Evolutionary conservation across 495 filamentous ascomycete species (phyloP).

Genomic region (Neurospora cerealis): DNA sequence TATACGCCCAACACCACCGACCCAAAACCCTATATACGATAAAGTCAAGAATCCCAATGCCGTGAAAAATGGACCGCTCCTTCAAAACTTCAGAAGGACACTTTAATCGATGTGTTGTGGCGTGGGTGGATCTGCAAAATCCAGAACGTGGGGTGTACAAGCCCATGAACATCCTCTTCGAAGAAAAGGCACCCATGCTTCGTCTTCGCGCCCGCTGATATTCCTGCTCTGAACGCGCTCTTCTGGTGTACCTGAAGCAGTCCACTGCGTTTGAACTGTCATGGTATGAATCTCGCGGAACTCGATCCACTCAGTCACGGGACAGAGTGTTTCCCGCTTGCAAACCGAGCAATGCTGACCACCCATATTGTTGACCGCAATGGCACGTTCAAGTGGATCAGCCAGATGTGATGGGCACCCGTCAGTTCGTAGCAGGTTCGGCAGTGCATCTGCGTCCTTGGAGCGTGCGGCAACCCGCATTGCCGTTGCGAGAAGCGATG

Average conservation of each 20-base stretch:
- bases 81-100: not conserved
- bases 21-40: not conserved
- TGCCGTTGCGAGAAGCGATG: conserved; percentile 17
- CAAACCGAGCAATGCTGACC: conserved; percentile 18
- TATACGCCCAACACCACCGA: not conserved
- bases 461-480: conserved; percentile 6
- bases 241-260: not conserved
- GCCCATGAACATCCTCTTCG: conserved; percentile 55
- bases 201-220: conserved; percentile 5
- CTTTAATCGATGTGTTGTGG: not conserved
- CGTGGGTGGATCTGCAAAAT: not conserved
- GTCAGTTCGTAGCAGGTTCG: not conserved
- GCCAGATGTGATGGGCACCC: not conserved
- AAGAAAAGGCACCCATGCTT: conserved; percentile 48
- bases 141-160: conserved; percentile 35
- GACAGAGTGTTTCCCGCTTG: conserved; percentile 11
- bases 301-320: conserved; percentile 22
- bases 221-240: not conserved
- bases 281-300: conserved; percentile 10
- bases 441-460: not conserved
- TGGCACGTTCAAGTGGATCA: conserved; percentile 6
- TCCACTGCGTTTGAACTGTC: not conserved
- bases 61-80: not conserved
- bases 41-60: not conserved
- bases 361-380: conserved; percentile 3